phyloP scores from a whole-genome alignment of 495 filamentous ascomycete species.

The Talaromyces borbonicus region DNA sequence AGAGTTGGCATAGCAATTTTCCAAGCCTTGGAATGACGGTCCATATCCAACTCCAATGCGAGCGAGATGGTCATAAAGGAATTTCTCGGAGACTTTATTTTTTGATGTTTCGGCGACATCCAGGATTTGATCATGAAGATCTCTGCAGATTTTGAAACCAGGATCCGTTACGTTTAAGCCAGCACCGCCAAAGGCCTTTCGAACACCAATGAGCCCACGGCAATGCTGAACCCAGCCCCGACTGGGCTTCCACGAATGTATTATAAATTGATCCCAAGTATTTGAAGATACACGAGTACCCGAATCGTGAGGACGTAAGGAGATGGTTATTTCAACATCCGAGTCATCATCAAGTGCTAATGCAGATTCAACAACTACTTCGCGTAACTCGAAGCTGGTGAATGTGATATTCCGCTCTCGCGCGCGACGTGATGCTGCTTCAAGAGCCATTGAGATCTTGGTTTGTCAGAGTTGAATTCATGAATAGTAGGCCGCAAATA shows the following conservation, averaged over 20 bases:
- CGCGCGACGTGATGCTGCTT: slow-evolving; percentile 23
- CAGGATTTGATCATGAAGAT: slow-evolving; percentile 7
- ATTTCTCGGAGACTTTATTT: slow-evolving; percentile 13
- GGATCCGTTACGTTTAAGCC: slow-evolving; percentile 4
- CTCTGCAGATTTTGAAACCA: slow-evolving; percentile 2
- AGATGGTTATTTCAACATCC: slow-evolving; percentile 31
- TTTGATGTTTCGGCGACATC: slow-evolving; percentile 12
- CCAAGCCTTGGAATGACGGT: slow-evolving; percentile 22
- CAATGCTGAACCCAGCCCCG: slow-evolving; percentile 29
- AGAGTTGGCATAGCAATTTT: slow-evolving; percentile 10
- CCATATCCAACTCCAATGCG: slow-evolving; percentile 27
- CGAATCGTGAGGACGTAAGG: slow-evolving; percentile 28
- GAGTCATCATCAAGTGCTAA: slow-evolving; percentile 31
- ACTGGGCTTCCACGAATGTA: slow-evolving; percentile 23
- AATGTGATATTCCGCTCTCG: slow-evolving; percentile 11
- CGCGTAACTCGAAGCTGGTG: slow-evolving; percentile 23
- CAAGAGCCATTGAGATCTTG: slow-evolving; percentile 37
- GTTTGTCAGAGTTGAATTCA: slow-evolving; percentile 1
- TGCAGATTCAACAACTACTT: slow-evolving; percentile 30
- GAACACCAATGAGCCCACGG: slow-evolving; percentile 15
- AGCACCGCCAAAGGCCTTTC: background rate
- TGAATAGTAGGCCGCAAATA: background rate
- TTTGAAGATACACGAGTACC: slow-evolving; percentile 27
- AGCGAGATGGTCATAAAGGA: slow-evolving; percentile 22
- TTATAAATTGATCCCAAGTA: slow-evolving; percentile 29